A percentile compares a stretch with the other conserved stretches of the same genome.
Conservation (phyloP, 192 early-diverging fungal genomes). For the Linnemannia hyalina region DNA sequence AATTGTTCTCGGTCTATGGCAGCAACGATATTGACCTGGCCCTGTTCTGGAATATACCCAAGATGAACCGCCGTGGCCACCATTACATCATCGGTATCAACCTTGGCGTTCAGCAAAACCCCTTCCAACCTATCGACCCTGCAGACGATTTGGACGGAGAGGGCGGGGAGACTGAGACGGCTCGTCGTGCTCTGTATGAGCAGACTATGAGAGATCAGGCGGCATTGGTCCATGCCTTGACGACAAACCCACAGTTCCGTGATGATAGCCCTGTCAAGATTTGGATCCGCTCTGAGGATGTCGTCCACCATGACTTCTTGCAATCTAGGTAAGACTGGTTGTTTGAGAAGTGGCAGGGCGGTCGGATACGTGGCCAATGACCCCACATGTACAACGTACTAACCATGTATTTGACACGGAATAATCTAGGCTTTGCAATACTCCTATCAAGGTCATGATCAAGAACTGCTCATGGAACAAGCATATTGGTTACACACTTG, state of each 20-base stretch:
- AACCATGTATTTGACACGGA: background rate
- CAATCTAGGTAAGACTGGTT: slow-evolving; percentile 56
- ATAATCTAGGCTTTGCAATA: slow-evolving; percentile 63
- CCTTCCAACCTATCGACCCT: slow-evolving; percentile 64
- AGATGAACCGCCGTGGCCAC: slow-evolving; percentile 75
- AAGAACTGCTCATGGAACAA: slow-evolving; percentile 84
- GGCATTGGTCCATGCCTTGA: slow-evolving; percentile 72
- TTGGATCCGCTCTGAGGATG: slow-evolving; percentile 61
- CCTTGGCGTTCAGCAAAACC: slow-evolving; percentile 82
- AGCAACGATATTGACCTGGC: slow-evolving; percentile 91
- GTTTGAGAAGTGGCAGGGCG: background rate
- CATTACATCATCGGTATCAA: slow-evolving; percentile 96
- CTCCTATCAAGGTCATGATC: slow-evolving; percentile 69
- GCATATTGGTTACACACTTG: slow-evolving; percentile 66
- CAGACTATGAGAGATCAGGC: slow-evolving; percentile 76
- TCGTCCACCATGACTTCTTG: slow-evolving; percentile 61
- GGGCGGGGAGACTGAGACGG: slow-evolving; percentile 59
- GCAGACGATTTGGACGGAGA: slow-evolving; percentile 56
- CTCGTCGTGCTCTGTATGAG: slow-evolving; percentile 74
- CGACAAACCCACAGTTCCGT: slow-evolving; percentile 70
- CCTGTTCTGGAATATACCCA: slow-evolving; percentile 82
- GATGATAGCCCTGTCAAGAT: slow-evolving; percentile 80
- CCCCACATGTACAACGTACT: background rate
- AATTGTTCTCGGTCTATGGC: slow-evolving; percentile 85
- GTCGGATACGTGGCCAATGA: background rate